A percentile compares a stretch with the other conserved stretches of the same genome.
These are phyloP conservation scores for Cryphonectria parasitica DNA, from an alignment of 2,329 filamentous ascomycete genomes.

Conservation along the genomic window DNA sequence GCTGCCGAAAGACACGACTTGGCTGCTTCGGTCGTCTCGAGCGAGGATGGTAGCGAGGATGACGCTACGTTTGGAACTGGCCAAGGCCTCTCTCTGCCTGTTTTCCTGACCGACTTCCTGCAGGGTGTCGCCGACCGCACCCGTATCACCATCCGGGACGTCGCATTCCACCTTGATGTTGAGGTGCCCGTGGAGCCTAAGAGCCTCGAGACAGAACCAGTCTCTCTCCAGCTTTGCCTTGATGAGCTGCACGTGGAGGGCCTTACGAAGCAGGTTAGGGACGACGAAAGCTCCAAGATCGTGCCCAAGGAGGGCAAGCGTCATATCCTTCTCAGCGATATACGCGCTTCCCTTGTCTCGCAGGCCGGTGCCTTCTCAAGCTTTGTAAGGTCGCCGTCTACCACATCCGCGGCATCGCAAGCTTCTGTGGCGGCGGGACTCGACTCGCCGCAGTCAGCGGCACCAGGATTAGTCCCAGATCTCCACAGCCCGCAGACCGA, in stretches of 20 bases:
- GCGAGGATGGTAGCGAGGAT: slow-evolving; percentile 66
- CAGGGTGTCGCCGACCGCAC: slow-evolving; percentile 75
- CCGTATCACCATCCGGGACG: slow-evolving; percentile 66
- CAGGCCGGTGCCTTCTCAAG: slow-evolving; percentile 69
- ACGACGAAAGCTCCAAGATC: slow-evolving; percentile 42
- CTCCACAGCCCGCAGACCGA: slow-evolving; percentile 36
- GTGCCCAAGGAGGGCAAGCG: slow-evolving; percentile 66
- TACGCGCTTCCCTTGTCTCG: slow-evolving; percentile 68
- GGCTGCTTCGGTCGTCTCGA: slow-evolving; percentile 60
- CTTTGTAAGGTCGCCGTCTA: slow-evolving; percentile 60
- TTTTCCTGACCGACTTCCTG: slow-evolving; percentile 71
- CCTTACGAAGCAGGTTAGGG: slow-evolving; percentile 51
- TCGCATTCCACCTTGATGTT: slow-evolving; percentile 69
- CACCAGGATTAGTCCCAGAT: slow-evolving; percentile 30
- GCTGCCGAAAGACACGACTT: slow-evolving; percentile 65
- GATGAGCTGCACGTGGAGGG: slow-evolving; percentile 70
- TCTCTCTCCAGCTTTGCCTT: slow-evolving; percentile 68
- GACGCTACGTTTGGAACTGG: slow-evolving; percentile 69
- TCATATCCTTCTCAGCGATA: slow-evolving; percentile 64
- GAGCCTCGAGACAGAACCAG: slow-evolving; percentile 53
- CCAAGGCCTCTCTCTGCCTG: slow-evolving; percentile 68
- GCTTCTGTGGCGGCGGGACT: slow-evolving; percentile 46
- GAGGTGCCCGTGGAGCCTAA: slow-evolving; percentile 56
- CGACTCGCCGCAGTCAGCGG: slow-evolving; percentile 34
- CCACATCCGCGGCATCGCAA: slow-evolving; percentile 56